phyloP scores from a whole-genome alignment of 345 rosid genomes.

The Toxicodendron radicans region DNA sequence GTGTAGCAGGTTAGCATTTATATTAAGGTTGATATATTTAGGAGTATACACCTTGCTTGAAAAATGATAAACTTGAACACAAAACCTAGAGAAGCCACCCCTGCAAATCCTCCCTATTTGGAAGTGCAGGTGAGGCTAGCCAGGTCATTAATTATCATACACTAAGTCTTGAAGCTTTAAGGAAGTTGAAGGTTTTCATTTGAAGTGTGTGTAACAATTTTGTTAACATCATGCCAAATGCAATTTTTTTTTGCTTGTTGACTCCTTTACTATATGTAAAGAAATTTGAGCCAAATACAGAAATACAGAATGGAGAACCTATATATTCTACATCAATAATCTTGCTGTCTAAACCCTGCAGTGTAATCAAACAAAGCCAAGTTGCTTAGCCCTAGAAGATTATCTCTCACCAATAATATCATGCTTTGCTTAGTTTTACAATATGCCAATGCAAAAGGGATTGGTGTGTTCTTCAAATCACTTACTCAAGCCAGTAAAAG shows the following conservation, averaged over 20 bases:
- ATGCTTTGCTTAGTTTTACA: background rate
- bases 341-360: background rate
- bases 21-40: background rate
- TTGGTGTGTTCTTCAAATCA: background rate
- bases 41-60: background rate
- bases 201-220: conserved; percentile 2
- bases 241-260: background rate
- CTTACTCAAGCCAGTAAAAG: background rate
- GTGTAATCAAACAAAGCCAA: background rate
- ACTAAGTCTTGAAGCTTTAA: background rate
- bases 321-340: background rate
- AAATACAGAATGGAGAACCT: background rate
- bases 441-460: background rate
- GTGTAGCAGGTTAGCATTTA: background rate
- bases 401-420: background rate
- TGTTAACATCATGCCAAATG: background rate
- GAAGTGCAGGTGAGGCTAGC: background rate
- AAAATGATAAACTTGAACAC: background rate
- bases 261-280: background rate
- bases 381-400: conserved; percentile 1
- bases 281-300: conserved; percentile 1
- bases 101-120: background rate
- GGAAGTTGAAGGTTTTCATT: conserved; percentile 4
- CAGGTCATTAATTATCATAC: background rate
- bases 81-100: background rate